Evolutionary conservation across 2,329 filamentous ascomycete species (phyloP), one percentile per base, ranked within the genome.

Genomic region (Cercospora sojina): DNA sequence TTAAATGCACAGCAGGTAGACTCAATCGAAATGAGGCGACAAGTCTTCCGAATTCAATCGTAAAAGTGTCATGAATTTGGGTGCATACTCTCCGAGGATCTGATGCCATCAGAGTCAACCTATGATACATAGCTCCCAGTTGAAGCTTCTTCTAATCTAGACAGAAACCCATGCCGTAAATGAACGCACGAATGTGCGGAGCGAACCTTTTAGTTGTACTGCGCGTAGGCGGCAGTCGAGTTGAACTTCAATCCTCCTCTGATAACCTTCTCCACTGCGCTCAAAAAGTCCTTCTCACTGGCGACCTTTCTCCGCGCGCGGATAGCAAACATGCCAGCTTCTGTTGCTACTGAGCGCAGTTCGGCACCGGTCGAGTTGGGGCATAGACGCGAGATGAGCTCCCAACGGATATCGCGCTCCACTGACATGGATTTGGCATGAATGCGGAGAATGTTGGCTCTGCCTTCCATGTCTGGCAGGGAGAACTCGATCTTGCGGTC

Each of bases 341-440:
- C 95, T 8, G 95, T 99, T 73, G 95, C 97, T 68, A 99, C 95
- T 83, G 92, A 96, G 76, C 95, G 88, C 78, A 99, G 82, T 81
- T 99, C 95, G 59, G 95, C 95, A 83, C 95, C 95, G 0, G 95
- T 99, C 62, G 93, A 91, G 82, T 99, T 99, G 72, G 95, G 95
- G 83, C 95, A 99, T 70, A 99, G 86, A 74, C 95, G 90, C 20
- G 93, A 97, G 77, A 99, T 98, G 71, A 99, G 87, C 83, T 99
- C 95, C 95, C 95, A 99, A 81, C 95, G 89, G 76, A 99, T 99
- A 77, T 99, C 95, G 62, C 95, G 89, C 86, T 99, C 95, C 41
- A 99, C 95, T 18, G 93, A 97, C 95, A 99, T 99, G 79, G 92
- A 96, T 90, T 98, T 99, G 75, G 95, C 95, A 83, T 98, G 95